Percentiles rank a stretch among this genome's conserved stretches.
Conservation (phyloP, 352 stramenopile genomes). For the Phytophthora pistaciae region DNA sequence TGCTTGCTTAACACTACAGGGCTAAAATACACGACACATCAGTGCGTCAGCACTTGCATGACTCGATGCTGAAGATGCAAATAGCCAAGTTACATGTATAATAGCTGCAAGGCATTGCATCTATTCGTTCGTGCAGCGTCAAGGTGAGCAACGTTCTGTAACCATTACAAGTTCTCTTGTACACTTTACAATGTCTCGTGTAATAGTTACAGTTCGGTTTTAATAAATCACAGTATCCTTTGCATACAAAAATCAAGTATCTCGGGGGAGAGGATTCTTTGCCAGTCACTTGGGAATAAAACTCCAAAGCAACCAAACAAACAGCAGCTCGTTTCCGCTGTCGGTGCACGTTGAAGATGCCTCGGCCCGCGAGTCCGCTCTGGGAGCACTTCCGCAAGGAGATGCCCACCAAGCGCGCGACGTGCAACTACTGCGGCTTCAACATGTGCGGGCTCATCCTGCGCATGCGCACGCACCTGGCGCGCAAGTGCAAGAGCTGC, state of each 20-base stretch:
- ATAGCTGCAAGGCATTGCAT: too few relatives aligned
- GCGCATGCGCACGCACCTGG: constrained; percentile 74
- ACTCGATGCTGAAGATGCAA: too few relatives aligned
- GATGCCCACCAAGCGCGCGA: constrained; percentile 64
- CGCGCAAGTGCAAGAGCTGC: constrained; percentile 64
- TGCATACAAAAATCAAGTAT: neutral
- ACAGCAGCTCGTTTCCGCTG: constrained; percentile 4
- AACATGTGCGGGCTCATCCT: constrained; percentile 78
- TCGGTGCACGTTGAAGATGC: constrained; percentile 43
- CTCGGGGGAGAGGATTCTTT: constrained; percentile 1
- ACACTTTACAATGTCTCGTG: neutral
- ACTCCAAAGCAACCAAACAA: constrained; percentile 26
- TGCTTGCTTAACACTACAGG: too few relatives aligned
- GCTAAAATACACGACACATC: too few relatives aligned
- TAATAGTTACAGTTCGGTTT: neutral
- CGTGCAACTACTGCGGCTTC: constrained; percentile 82
- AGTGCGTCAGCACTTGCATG: too few relatives aligned
- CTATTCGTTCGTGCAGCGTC: too few relatives aligned
- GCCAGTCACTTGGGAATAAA: constrained; percentile 33
- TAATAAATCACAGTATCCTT: neutral
- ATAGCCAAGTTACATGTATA: too few relatives aligned
- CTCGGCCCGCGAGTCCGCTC: constrained; percentile 59
- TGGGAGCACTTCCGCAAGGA: constrained; percentile 76
- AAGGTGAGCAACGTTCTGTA: too few relatives aligned
- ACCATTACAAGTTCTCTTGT: neutral